Evolutionary conservation across 768 basidiomycete genomes (phyloP).

Genomic region (Pleurotus sapidus): DNA sequence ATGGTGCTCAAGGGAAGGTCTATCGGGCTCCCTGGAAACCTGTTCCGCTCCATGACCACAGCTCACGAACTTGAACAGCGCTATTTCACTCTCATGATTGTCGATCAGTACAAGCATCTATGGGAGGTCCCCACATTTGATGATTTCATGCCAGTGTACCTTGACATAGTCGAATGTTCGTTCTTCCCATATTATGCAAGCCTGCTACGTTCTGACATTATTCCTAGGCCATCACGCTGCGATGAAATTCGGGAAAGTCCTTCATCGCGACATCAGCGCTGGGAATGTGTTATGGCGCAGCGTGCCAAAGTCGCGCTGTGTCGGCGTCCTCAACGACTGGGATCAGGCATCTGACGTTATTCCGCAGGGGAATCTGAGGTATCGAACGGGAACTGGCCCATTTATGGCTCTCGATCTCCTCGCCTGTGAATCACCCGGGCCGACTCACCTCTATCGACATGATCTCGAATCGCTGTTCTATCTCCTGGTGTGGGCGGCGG

Average conservation of each 20-base stretch:
- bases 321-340: constrained; percentile 25
- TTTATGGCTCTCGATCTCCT: constrained; percentile 28
- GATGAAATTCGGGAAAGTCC: constrained; percentile 14
- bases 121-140: constrained; percentile 17
- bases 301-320: constrained; percentile 5
- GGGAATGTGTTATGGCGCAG: constrained; percentile 27
- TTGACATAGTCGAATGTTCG: constrained; percentile 29
- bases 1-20: constrained; percentile 1
- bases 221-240: constrained; percentile 22
- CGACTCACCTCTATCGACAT: constrained; percentile 20
- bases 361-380: too few relatives aligned
- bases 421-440: constrained; percentile 2
- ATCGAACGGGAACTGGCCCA: constrained; percentile 22
- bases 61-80: constrained; percentile 9
- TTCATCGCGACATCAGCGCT: constrained; percentile 29
- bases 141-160: constrained; percentile 24
- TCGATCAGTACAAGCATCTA: constrained; percentile 17
- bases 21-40: constrained; percentile 9
- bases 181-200: not conserved
- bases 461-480: constrained; percentile 25
- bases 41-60: not conserved
- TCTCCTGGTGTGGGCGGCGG: constrained; percentile 19
- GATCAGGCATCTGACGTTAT: constrained; percentile 16
- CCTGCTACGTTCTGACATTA: not conserved
- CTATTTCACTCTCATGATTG: constrained; percentile 15